Conservation (phyloP, 129 eudicot species). For the Centella asiatica region DNA sequence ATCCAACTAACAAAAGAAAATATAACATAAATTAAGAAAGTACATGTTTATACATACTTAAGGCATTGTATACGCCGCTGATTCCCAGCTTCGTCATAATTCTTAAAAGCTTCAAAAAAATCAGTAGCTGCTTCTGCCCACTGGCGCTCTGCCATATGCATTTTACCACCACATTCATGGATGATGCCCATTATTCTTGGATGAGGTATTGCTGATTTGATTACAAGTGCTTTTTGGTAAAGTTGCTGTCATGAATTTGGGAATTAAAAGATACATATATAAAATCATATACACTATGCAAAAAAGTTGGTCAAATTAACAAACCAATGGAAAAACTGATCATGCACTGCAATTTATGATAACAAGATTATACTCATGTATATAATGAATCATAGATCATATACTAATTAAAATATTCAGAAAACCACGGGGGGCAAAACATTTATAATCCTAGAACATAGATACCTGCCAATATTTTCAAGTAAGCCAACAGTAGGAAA, state of each 20-base stretch:
- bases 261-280: background rate
- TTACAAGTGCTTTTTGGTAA: constrained; percentile 81
- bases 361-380: background rate
- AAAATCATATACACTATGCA: background rate
- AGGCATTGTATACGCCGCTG: constrained; percentile 91
- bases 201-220: constrained; percentile 97
- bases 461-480: too few species aligned
- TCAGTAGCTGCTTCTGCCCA: constrained; percentile 99
- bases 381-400: background rate
- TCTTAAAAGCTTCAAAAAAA: constrained; percentile 97
- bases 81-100: constrained; percentile 99
- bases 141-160: constrained; percentile 99
- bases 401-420: background rate
- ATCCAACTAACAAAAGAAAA: background rate
- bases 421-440: too few species aligned
- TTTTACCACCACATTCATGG: constrained; percentile 98
- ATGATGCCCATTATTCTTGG: constrained; percentile 99
- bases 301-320: background rate
- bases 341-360: background rate
- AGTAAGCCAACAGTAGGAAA: too few species aligned
- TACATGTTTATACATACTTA: constrained; percentile 44
- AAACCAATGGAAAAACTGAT: background rate
- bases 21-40: background rate
- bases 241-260: constrained; percentile 53
- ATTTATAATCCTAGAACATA: too few species aligned